Evolutionary conservation across 2,329 filamentous ascomycete species (phyloP), one percentile per base, ranked within the genome.

Genomic region (Pseudocercospora musae): DNA sequence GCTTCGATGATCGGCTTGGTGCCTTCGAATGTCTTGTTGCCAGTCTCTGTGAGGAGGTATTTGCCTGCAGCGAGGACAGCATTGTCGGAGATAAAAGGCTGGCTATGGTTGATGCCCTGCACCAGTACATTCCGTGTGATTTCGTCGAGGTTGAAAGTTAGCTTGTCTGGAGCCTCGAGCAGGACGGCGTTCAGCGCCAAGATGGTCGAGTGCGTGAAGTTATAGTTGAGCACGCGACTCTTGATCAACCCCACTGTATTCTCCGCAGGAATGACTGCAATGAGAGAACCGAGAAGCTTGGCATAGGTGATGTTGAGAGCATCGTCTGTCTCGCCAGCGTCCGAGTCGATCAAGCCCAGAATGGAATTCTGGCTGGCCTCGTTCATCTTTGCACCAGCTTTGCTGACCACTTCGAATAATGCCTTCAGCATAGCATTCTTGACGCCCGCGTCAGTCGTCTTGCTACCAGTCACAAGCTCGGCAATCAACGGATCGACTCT

Each of bases 371-470:
- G 88, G 53, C 94, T 97, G 21, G 88, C 81, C 71, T 98, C 95
- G 70, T 91, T 93, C 95, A 99, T 99, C 78, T 94, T 97, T 62
- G 84, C 84, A 59, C 95, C 95, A 18, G 93, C 94, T 78, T 96
- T 96, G 81, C 91, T 94, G 64, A 99, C 89, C 29, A 99, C 95
- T 74, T 98, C 94, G 74, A 96, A 97, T 50, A 99, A 79, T 2
- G 95, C 95, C 81, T 96, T 96, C 71, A 99, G 84, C 95, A 99
- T 99, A 27, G 95, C 95, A 68, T 90, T 95, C 78, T 87, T 91
- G 67, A 99, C 95, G 50, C 94, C 94, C 5, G 87, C 74, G 73
- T 98, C 94, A 1, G 86, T 80, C 0, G 95, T 98, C 81, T 94
- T 97, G 25, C 92, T 95, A 52, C 95, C 95, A n/a, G 95, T 90